Evolutionary conservation across 179 eudicot genomes (phyloP), one percentile per base, ranked within the genome.

Genomic region (Heliamphora pulchella): DNA sequence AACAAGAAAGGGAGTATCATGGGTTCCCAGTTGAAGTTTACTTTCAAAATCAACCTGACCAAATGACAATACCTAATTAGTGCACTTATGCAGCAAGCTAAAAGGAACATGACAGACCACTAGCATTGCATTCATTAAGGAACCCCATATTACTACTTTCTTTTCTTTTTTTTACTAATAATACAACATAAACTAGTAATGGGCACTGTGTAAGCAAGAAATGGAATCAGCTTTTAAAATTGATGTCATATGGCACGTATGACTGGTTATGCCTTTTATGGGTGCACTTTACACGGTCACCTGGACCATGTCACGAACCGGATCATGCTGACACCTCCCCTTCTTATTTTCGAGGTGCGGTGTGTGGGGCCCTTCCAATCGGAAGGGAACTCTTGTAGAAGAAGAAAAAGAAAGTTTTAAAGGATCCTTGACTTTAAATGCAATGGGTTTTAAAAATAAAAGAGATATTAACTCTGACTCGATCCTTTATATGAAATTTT

Each of bases 1-100:
- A 74, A 47, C 59, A 76, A 67, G 17, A 73, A 64, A 76, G 59
- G 59, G 61, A 62, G 17, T 51, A 80, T 68, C 47, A 70, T 73
- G 47, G 7, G 66, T 55, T 50, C 69, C 47, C 47, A 51, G 48
- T 43, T 31, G 11, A n/a, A 54, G 51, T 57, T 43, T 47, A 47
- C 31, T 77, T 74, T 62, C 58, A 44, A 71, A 50, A 80, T 68
- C 57, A 59, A 71, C 8, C 50, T 79, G 20, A 39, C 46, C 53
- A 4, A 15, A 70, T 71, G 17, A 50, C 3, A 13, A 70, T 15
- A 70, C 13, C 46, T 17, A 48, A 46, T 17, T 1, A 70, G 47
- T 3, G 22, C 50, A 31, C 71, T 39, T 66, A 18, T 18, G 75
- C 75, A 71, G 41, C 6, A 43, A 47, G 55, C 55, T 6, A 71